Evolutionary conservation across 1,284 basidiomycete genomes (phyloP).

Genomic region (Mycena citricolor): DNA sequence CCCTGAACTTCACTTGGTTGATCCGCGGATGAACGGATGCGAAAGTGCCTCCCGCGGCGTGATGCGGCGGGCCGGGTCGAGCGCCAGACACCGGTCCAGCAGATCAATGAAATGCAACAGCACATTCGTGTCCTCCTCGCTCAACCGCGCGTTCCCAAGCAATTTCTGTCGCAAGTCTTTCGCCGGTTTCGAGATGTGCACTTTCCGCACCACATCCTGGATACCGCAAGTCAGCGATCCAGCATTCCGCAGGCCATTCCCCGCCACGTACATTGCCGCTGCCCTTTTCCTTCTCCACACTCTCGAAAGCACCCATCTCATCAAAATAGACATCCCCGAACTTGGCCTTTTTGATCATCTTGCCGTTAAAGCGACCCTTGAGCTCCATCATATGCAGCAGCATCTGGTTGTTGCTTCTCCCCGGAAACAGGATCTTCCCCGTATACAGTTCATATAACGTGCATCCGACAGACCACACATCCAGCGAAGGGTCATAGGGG

Average conservation of each 20-base stretch:
- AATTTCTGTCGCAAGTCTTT: constrained; percentile 82
- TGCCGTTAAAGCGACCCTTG: constrained; percentile 90
- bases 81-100: constrained; percentile 85
- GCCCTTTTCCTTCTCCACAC: constrained; percentile 80
- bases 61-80: constrained; percentile 89
- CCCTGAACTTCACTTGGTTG: constrained; percentile 23
- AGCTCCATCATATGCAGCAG: constrained; percentile 95
- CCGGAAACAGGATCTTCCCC: constrained; percentile 97
- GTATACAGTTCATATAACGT: constrained; percentile 98
- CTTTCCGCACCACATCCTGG: constrained; percentile 79
- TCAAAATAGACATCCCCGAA: constrained; percentile 95
- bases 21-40: constrained; percentile 85
- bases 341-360: constrained; percentile 92
- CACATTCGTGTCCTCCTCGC: constrained; percentile 86
- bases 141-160: constrained; percentile 76
- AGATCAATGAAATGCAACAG: constrained; percentile 87
- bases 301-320: constrained; percentile 81
- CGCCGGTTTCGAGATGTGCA: constrained; percentile 82
- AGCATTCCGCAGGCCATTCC: constrained; percentile 17
- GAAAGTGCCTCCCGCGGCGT: constrained; percentile 85
- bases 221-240: constrained; percentile 11
- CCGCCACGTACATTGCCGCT: constrained; percentile 70
- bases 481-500: constrained; percentile 91
- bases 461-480: constrained; percentile 97
- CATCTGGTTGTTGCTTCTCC: constrained; percentile 98